Conservation (phyloP, 768 basidiomycete genomes). For the Tulasnella sp. region DNA sequence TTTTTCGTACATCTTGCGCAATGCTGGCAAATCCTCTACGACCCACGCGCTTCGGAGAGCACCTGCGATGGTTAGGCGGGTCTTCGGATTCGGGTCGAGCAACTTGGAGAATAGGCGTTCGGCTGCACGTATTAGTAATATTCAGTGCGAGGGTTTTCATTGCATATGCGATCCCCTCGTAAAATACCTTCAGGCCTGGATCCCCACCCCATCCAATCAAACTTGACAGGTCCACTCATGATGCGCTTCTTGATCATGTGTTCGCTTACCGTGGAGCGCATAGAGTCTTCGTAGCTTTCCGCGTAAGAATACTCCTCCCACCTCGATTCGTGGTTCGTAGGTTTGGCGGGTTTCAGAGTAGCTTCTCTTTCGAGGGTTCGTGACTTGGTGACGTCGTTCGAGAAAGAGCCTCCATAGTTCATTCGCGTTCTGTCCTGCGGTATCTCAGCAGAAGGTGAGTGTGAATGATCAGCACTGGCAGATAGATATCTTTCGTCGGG, state of each 20-base stretch:
- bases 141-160: slow-evolving; percentile 15
- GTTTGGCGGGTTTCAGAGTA: slow-evolving; percentile 23
- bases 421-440: not conserved
- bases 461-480: not conserved
- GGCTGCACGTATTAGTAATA: slow-evolving; percentile 42
- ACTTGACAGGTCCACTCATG: slow-evolving; percentile 56
- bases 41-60: slow-evolving; percentile 70
- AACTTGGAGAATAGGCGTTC: slow-evolving; percentile 56
- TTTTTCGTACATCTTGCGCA: slow-evolving; percentile 57
- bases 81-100: slow-evolving; percentile 52
- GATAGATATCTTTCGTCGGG: not conserved
- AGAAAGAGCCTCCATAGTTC: not conserved
- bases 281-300: slow-evolving; percentile 38
- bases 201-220: slow-evolving; percentile 53
- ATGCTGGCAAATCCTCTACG: slow-evolving; percentile 51
- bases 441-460: not conserved
- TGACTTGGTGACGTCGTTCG: not conserved
- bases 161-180: not conserved
- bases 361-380: slow-evolving; percentile 1
- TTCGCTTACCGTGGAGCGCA: slow-evolving; percentile 49
- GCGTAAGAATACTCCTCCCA: slow-evolving; percentile 29
- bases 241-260: slow-evolving; percentile 65
- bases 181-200: slow-evolving; percentile 41
- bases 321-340: slow-evolving; percentile 27
- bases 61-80: slow-evolving; percentile 58